phyloP scores from a whole-genome alignment of 2,329 filamentous ascomycete genomes.

The Aspergillus fructus region DNA sequence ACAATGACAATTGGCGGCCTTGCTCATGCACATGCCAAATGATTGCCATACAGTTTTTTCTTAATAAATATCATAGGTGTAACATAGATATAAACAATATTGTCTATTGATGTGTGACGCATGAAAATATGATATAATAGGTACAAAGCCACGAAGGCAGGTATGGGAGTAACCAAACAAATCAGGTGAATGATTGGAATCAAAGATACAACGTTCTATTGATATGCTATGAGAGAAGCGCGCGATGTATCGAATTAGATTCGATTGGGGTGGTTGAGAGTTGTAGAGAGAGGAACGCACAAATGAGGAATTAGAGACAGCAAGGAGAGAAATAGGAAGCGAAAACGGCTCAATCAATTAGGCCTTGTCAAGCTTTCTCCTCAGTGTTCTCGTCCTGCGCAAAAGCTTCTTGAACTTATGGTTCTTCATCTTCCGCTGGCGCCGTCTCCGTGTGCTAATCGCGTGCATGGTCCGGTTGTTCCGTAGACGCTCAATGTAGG shows the following conservation, averaged over 20 bases:
- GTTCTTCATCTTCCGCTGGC: conserved; percentile 99
- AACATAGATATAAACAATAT: background rate
- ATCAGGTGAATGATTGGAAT: background rate
- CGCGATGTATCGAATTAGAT: background rate
- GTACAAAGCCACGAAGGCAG: conserved; percentile 10
- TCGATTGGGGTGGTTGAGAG: background rate
- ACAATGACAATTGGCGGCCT: too few relatives aligned
- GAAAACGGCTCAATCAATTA: conserved; percentile 18
- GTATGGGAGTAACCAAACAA: background rate
- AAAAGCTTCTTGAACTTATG: conserved; percentile 99
- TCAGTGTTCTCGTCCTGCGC: conserved; percentile 83
- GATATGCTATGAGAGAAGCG: background rate
- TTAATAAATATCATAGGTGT: too few relatives aligned
- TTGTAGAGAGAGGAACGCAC: background rate
- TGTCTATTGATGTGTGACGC: conserved; percentile 6
- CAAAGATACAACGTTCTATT: conserved; percentile 3
- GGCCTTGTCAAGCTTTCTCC: conserved; percentile 75
- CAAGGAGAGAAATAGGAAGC: conserved; percentile 14
- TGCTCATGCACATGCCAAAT: background rate
- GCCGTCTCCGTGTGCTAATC: conserved; percentile 87
- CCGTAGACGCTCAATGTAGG: conserved; percentile 70
- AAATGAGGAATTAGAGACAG: conserved; percentile 5
- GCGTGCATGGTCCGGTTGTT: conserved; percentile 63
- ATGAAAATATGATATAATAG: conserved; percentile 13
- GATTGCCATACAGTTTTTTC: background rate